Percentiles rank a stretch among this genome's conserved stretches.
Conservation (phyloP, 495 filamentous ascomycete genomes). For the Chaetomium fimeti region DNA sequence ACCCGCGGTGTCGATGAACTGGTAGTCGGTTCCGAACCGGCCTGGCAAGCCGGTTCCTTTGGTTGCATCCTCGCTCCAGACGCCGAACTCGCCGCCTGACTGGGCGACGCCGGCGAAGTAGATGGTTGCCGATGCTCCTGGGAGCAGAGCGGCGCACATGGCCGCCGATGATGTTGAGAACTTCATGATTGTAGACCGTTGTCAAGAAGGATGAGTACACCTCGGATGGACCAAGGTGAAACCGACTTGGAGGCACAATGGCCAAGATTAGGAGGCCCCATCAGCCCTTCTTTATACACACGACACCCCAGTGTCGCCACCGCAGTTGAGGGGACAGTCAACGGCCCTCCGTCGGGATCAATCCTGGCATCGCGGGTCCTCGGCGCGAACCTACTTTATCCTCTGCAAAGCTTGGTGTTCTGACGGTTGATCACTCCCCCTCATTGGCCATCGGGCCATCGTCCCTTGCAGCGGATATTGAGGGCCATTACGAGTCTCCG, state of each 20-base stretch:
- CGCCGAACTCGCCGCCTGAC: slow-evolving; percentile 54
- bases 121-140: slow-evolving; percentile 47
- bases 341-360: too few relatives aligned
- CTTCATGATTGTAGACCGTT: slow-evolving; percentile 33
- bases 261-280: not conserved
- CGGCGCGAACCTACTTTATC: slow-evolving; percentile 5
- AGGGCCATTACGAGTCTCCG: not conserved
- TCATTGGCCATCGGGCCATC: not conserved
- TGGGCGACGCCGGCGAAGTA: slow-evolving; percentile 56
- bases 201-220: not conserved
- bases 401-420: not conserved
- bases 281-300: not conserved
- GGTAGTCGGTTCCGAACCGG: slow-evolving; percentile 50
- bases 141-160: slow-evolving; percentile 31
- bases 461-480: slow-evolving; percentile 6
- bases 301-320: not conserved
- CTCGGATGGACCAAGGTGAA: not conserved
- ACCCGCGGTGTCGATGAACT: slow-evolving; percentile 49
- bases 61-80: slow-evolving; percentile 40
- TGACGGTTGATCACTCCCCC: not conserved
- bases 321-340: not conserved
- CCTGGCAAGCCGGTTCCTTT: slow-evolving; percentile 51
- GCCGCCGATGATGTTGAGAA: slow-evolving; percentile 25
- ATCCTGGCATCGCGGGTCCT: not conserved
- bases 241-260: not conserved